Evolutionary conservation across 768 basidiomycete genomes (phyloP), one percentile per base, ranked within the genome.

Genomic region (Rhizopogon vulgaris): DNA sequence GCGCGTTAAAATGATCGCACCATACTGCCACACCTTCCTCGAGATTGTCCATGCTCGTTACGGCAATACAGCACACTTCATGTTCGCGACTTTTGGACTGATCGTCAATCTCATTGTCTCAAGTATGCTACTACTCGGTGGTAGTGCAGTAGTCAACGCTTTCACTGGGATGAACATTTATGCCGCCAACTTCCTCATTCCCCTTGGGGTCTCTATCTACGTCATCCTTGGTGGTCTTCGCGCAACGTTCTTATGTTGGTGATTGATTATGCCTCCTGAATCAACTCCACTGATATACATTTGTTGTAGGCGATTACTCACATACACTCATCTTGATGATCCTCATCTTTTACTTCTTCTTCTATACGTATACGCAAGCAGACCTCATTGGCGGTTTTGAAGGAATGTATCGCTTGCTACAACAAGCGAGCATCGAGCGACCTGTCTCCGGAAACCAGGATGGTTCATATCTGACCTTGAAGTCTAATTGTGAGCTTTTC

Each of bases 151-250:
- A 8, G 69, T 75, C 27, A 68, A 66, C 51, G 64, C 70, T 1
- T 58, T 75, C 36, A 73, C 73, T 17, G 72, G 71, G 7, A 73
- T 72, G 63, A 70, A 69, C 48, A 60, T 67, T 24, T 67, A 68
- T 51, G 73, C 73, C 1, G 69, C 71, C 10, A 62, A 65, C 36
- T 70, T 72, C 60, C 62, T 76, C 11, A 66, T 74, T n/a, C 73
- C 74, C 1, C 54, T 74, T 6, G 71, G 69, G 8, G 71, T 74
- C 22, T 65, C 65, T 22, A 60, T 69, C 25, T 74, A 75, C 53
- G 71, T 71, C 27, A 61, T 69, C 38, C 54, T 67, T 17, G 65
- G 67, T 38, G 71, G 68, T 10, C 61, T 72, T 14, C 59, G 65
- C 17, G 63, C 66, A 24, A 70, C 70, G 5, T 69, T 71, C 56